Evolutionary conservation across 192 early-diverging fungal species (phyloP), one percentile per base, ranked within the genome.

Genomic region (Kickxella alabastrina): DNA sequence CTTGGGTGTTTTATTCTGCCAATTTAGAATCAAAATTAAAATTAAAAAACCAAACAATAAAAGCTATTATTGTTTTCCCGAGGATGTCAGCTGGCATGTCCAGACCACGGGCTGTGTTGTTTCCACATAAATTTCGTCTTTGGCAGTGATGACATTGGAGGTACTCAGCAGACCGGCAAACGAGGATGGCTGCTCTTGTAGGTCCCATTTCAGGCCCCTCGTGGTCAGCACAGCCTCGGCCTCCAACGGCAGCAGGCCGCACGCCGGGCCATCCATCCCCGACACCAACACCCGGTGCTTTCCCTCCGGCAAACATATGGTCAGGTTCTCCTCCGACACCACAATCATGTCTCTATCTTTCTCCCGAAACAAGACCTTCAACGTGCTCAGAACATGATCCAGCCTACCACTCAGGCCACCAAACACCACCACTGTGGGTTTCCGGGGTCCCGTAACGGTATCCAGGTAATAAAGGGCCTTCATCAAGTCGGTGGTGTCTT

Each of bases 371-470:
- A 92, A 60, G 15, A 83, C 73, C 59, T 92, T 83, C 10, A 97
- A 81, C 49, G 77, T 84, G 9, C 85, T 78, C 65, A 97, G 86
- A 9, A 80, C 83, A 39, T 97, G 95, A 65, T 97, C 95, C 48
- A 97, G 84, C 15, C 95, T 81, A 0, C 95, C 95, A 22, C 87
- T 83, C 4, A 93, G 66, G 4, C 89, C 90, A 29, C 92, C 90
- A 15, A 87, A 63, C 8, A 83, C 92, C n/a, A 95, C 68, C 6
- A 91, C 71, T 22, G 46, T 65, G 65, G 62, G 75, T 6, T 37
- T 29, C 22, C 41, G 57, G 9, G 19, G 19, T 3, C 54, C 48
- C 47, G 47, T 41, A 2, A 36, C 57, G 27, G 19, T 43, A 54
- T 79, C 71, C 6, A 79, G 34, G 45, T 68, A 79, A 12, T 57